Base-by-base conservation (phyloP, 768 basidiomycete species). In the Amanita polypyramis region DNA sequence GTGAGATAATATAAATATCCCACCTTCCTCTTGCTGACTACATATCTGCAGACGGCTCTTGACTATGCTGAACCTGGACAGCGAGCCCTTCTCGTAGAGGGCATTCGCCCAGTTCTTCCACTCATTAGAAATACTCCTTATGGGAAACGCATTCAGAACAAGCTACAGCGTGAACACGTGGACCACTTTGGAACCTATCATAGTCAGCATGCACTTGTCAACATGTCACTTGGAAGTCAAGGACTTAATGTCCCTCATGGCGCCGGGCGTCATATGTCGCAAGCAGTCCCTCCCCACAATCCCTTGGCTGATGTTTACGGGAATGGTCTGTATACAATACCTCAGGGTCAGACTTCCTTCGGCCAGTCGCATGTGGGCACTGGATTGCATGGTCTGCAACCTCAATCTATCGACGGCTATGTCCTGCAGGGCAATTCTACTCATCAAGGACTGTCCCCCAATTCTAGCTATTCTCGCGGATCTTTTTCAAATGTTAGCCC, bases 101-200 rank as follows among this genome's bases (percentile, higher is more conserved):
- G 90, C 56, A 99, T 99, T 62, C 86, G 96, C 43, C 96, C 96
- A n/a, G 92, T 98, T 52, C 76, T 99, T 20, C 96, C 96, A 2
- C 76, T 97, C 58, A 99, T 99, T 61, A 87, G 96, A 59, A 99
- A 99, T 68, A 99, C 96, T 8, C 96, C 96, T 5, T 99, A 99
- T 58, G 96, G 96, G 56, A 99, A 99, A 72, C 84, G 96, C 37
- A 99, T 99, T 59, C 95, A 97, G 66, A 94, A 93, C 72, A 97
- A 97, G 69, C 72, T 98, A 46, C 94, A 96, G 66, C 89, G 95
- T 50, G 93, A 95, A 67, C 87, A 90, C 57, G 75, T 85, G 66
- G 86, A 87, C 55, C 74, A 69, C 47, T 82, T 73, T 52, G 72
- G 74, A 40, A 72, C 74, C 47, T 80, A 79, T 60, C 74, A 77